Evolutionary conservation across 2,329 filamentous ascomycete genomes (phyloP).

Genomic region (Ceratocystis smalleyi): DNA sequence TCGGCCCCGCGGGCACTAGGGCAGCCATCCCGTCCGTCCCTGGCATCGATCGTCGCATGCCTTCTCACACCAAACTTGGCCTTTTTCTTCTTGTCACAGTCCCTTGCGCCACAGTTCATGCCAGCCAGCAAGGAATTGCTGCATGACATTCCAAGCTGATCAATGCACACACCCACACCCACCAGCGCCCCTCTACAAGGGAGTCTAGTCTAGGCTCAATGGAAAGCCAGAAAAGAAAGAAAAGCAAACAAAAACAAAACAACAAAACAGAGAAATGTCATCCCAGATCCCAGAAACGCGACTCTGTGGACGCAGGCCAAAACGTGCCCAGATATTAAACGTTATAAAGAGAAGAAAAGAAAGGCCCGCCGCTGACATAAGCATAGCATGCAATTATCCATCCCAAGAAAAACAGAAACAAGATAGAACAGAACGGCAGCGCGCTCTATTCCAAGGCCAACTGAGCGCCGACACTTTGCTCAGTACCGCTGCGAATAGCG

Average conservation of each 20-base stretch:
- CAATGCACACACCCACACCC: background rate
- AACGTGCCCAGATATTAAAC: background rate
- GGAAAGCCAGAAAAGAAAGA: too few species aligned
- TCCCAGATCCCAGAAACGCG: background rate
- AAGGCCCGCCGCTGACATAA: constrained; percentile 1
- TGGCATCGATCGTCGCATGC: background rate
- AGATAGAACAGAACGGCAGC: background rate
- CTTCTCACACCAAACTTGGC: background rate
- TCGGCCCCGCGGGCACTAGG: background rate
- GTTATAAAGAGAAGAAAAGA: background rate
- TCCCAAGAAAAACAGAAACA: background rate
- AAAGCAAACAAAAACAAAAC: background rate
- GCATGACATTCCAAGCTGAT: background rate
- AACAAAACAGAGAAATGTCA: background rate
- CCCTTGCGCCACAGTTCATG: constrained; percentile 1
- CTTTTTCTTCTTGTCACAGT: background rate
- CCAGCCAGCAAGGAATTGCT: constrained; percentile 3
- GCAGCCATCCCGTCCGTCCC: background rate
- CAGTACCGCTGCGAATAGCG: constrained; percentile 15
- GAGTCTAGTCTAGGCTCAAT: background rate
- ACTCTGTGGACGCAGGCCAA: background rate
- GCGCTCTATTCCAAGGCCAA: background rate
- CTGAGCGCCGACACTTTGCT: background rate
- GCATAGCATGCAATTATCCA: constrained; percentile 4
- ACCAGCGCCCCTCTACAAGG: background rate